These are phyloP conservation scores for Endocalyx cinctus DNA, from an alignment of 2,329 filamentous ascomycete genomes.

Conservation along the genomic window DNA sequence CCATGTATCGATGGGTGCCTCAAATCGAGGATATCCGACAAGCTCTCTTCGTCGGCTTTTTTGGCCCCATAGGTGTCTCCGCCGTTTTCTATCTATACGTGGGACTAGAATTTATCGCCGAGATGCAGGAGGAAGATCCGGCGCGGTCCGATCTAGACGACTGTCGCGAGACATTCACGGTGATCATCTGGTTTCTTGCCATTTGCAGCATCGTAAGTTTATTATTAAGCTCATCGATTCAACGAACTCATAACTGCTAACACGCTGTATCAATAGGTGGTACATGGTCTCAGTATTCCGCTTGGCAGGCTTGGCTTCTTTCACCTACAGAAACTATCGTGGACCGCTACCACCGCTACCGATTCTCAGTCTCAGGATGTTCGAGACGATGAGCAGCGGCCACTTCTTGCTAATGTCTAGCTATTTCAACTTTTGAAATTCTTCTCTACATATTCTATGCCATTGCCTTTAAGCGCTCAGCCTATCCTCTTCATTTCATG, in stretches of 20 bases:
- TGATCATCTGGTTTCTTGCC: constrained; percentile 1
- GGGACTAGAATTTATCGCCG: constrained; percentile 1
- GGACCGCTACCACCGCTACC: no score
- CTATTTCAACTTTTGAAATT: no score
- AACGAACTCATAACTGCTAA: background rate
- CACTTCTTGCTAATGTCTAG: no score
- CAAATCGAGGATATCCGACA: constrained; percentile 11
- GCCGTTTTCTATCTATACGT: constrained; percentile 18
- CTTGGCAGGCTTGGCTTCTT: constrained; percentile 3
- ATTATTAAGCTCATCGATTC: background rate
- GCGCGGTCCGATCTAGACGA: background rate
- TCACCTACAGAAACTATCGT: constrained; percentile 1
- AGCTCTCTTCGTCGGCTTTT: constrained; percentile 24
- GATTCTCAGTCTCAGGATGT: no score
- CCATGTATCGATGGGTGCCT: constrained; percentile 11
- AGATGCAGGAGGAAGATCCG: background rate
- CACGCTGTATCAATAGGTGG: background rate
- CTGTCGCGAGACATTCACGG: background rate
- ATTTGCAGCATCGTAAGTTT: constrained; percentile 3
- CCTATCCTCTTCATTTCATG: no score
- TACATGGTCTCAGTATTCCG: constrained; percentile 2
- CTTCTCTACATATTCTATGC: no score
- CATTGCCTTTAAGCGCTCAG: no score
- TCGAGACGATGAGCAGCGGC: no score
- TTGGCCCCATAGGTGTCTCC: constrained; percentile 24